Conservation (phyloP, 208 protist genomes). For the Trypanosoma mega region DNA sequence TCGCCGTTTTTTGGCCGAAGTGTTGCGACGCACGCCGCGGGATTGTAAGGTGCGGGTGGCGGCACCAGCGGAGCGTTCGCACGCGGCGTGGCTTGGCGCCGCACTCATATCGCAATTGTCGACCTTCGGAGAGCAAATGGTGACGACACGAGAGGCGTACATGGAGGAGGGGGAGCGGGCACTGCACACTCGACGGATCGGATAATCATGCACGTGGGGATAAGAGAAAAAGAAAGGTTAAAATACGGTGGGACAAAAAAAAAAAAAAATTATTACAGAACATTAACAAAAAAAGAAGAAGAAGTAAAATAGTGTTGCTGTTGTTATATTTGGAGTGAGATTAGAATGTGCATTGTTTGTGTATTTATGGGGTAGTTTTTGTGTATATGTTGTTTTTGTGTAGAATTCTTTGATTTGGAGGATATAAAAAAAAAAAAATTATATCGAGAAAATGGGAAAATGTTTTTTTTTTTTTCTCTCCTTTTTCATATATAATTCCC, state of each 20-base stretch:
- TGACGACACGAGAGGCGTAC: slow-evolving; percentile 45
- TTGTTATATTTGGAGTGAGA: no score
- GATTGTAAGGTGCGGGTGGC: slow-evolving; percentile 91
- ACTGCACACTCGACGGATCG: slow-evolving; percentile 46
- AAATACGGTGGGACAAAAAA: slow-evolving; percentile 5
- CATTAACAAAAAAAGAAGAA: neutral
- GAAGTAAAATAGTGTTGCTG: neutral
- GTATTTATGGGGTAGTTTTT: no score
- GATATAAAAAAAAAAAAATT: no score
- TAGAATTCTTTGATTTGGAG: neutral
- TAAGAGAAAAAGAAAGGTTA: no score
- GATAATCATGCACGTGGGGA: slow-evolving; percentile 21
- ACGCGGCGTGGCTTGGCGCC: slow-evolving; percentile 94
- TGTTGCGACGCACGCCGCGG: slow-evolving; percentile 62
- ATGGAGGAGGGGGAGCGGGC: slow-evolving; percentile 54
- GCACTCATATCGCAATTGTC: slow-evolving; percentile 93
- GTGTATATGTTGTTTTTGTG: neutral
- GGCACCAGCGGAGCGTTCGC: slow-evolving; percentile 89
- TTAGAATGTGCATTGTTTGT: no score
- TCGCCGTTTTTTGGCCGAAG: slow-evolving; percentile 91
- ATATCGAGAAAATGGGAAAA: no score
- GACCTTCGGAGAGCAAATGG: slow-evolving; percentile 89
- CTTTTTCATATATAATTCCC: neutral
- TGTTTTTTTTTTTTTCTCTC: slow-evolving; percentile 4
- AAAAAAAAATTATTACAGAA: slow-evolving; percentile 17